Base-by-base conservation (phyloP, 1,284 basidiomycete species). In the Trametes versicolor region DNA sequence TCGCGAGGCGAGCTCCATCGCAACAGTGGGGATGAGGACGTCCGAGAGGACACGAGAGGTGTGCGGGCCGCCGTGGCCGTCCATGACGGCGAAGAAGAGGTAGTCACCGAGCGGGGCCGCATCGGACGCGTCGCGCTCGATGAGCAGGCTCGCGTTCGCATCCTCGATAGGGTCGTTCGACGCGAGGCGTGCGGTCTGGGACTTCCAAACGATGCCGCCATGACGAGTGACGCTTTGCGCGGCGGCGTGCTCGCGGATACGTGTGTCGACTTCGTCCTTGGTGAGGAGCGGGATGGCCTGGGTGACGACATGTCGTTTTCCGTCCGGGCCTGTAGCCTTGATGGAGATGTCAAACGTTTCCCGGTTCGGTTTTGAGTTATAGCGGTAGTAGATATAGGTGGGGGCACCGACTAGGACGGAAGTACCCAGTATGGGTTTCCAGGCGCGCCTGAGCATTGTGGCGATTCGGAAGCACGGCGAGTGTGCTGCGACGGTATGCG, bases 141-240 rank as follows among this genome's bases (percentile, higher is more conserved):
- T 80, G 63, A 97, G 82, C 62, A 91, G 88, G 63, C 87, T 86
- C 3, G 93, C 87, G 70, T 90, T 86, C 21, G 95, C 89, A 76
- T 98, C 96, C 78, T 98, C 96, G 62, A 97, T 91, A 19, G 95
- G 95, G 67, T 94, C 87, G 74, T 98, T 98, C 7, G 94, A 92
- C 0, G 93, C 82, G 41, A 98, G 80, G 52, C 85, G 87, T 23
- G 94, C 93, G 1, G 91, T 95, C 56, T 91, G 85, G 78, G 92
- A 91, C 75, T 85, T 88, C 87, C 91, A 94, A 9, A 83, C 77
- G 50, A 87, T 77, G 6, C 85, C 89, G 48, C 79, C 83, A 2
- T 83, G 86, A 55, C 85, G 81, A 32, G 76, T 67, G 56, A 81
- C 77, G 47, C 77, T 79, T 62, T 86, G 79, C 25, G 78, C 76